Conservation (phyloP, 2,329 filamentous ascomycete species). For the Venturia nashicola region DNA sequence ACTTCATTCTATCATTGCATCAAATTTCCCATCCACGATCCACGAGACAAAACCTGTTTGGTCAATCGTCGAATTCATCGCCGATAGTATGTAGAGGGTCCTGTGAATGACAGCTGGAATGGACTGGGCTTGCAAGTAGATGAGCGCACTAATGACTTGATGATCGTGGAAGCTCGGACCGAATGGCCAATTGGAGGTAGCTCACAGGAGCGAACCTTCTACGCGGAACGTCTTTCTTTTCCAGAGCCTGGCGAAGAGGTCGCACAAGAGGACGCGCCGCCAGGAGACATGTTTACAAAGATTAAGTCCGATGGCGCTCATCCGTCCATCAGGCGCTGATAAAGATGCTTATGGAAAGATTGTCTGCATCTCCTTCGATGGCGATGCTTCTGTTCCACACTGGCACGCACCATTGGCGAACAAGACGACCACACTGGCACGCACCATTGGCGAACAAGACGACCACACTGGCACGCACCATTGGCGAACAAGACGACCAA, state of each 20-base stretch:
- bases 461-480: neutral
- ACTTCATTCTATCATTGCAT: slow-evolving; percentile 58
- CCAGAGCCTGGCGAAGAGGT: neutral
- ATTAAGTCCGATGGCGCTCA: slow-evolving; percentile 20
- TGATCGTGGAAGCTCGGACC: slow-evolving; percentile 55
- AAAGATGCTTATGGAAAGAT: neutral
- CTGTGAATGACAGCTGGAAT: slow-evolving; percentile 64
- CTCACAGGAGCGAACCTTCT: slow-evolving; percentile 52
- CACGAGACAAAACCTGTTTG: slow-evolving; percentile 28
- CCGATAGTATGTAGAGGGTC: slow-evolving; percentile 55
- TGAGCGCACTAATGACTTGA: slow-evolving; percentile 43
- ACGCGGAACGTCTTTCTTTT: slow-evolving; percentile 25
- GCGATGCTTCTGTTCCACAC: neutral
- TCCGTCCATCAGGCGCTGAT: neutral
- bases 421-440: too few relatives aligned
- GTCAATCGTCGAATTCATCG: slow-evolving; percentile 46
- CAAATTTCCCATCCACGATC: slow-evolving; percentile 44
- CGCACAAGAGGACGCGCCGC: slow-evolving; percentile 12
- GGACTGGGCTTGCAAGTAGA: slow-evolving; percentile 50
- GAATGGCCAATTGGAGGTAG: slow-evolving; percentile 51
- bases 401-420: neutral
- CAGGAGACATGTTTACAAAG: slow-evolving; percentile 15
- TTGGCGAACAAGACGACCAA: too few relatives aligned
- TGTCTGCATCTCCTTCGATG: slow-evolving; percentile 8
- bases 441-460: too few relatives aligned